Evolutionary conservation across 441 rosid species (phyloP).

Genomic region (Arabidopsis lyrata): DNA sequence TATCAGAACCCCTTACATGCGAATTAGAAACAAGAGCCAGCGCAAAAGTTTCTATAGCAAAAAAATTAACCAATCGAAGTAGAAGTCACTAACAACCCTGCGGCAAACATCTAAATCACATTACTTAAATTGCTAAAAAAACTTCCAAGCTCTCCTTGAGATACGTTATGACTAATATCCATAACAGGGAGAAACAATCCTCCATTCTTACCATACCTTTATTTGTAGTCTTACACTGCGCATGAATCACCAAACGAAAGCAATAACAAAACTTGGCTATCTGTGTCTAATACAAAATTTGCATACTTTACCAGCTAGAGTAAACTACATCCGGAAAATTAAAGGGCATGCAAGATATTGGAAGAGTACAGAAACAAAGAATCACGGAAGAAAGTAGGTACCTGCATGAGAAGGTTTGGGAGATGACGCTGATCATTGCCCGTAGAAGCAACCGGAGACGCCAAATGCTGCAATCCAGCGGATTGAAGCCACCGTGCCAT

Average conservation of each 20-base stretch:
- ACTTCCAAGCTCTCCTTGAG: neutral
- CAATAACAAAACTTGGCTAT: neutral
- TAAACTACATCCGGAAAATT: neutral
- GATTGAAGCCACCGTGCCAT: constrained; percentile 99
- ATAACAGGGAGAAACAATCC: constrained; percentile 17
- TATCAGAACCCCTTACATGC: constrained; percentile 8
- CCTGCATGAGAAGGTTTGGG: constrained; percentile 95
- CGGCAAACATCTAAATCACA: constrained; percentile 9
- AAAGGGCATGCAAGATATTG: constrained; percentile 26
- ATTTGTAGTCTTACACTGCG: neutral
- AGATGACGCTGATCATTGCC: constrained; percentile 85
- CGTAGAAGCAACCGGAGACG: constrained; percentile 90
- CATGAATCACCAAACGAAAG: constrained; percentile 2
- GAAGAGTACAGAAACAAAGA: constrained; percentile 16
- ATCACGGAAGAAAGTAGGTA: constrained; percentile 37
- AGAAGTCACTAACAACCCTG: constrained; percentile 22
- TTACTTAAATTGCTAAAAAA: constrained; percentile 3
- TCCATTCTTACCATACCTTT: neutral
- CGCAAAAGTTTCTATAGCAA: neutral
- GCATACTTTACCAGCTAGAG: constrained; percentile 4
- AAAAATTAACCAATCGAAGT: neutral
- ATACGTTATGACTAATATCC: neutral
- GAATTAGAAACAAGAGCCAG: neutral
- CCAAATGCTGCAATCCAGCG: constrained; percentile 99
- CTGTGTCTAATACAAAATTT: neutral